phyloP scores from a whole-genome alignment of 1,139 yeast species.

The Tardiomyces blankii region DNA sequence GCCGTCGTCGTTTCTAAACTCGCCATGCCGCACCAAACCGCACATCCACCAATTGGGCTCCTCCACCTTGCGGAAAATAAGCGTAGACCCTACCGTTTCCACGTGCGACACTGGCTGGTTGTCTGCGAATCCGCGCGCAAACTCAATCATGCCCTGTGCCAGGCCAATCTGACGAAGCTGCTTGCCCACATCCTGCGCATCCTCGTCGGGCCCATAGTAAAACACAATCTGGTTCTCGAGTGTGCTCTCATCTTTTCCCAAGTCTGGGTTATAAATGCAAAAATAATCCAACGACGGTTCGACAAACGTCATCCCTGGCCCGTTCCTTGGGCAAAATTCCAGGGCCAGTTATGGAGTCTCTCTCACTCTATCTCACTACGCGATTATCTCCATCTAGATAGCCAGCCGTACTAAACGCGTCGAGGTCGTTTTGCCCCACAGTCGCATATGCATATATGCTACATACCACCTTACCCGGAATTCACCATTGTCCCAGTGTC shows the following conservation, averaged over 20 bases:
- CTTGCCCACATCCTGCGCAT: constrained; percentile 6
- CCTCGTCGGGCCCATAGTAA: constrained; percentile 10
- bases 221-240: constrained; percentile 20
- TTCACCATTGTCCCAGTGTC: no score
- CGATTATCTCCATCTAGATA: no score
- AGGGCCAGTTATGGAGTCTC: no score
- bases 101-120: constrained; percentile 16
- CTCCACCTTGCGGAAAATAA: constrained; percentile 17
- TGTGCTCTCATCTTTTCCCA: constrained; percentile 15
- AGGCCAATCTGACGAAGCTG: constrained; percentile 20
- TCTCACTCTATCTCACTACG: no score
- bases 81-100: constrained; percentile 17
- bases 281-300: constrained; percentile 9
- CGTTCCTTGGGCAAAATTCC: no score
- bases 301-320: no score
- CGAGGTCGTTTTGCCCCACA: no score
- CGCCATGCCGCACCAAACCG: not conserved
- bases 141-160: constrained; percentile 22
- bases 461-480: no score
- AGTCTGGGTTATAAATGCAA: constrained; percentile 22
- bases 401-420: no score
- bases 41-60: constrained; percentile 18
- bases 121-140: constrained; percentile 17
- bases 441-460: no score
- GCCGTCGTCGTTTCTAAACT: no score